These are phyloP conservation scores for Jatropha curcas DNA, from an alignment of 345 rosid species.

Conservation along the genomic window DNA sequence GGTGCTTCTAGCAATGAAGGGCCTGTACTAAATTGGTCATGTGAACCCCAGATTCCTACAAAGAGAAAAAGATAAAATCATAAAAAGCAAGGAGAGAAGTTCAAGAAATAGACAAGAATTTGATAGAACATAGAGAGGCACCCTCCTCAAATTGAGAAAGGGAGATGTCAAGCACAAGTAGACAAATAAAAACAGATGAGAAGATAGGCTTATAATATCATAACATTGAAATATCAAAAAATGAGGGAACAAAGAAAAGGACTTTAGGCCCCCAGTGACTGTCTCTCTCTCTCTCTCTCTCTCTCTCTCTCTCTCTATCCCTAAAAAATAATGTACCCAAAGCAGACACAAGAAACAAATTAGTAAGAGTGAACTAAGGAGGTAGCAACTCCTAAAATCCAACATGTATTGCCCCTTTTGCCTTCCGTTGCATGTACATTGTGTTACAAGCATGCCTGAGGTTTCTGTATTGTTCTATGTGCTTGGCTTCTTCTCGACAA, in stretches of 20 bases:
- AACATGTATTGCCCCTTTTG: constrained; percentile 15
- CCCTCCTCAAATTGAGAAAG: constrained; percentile 24
- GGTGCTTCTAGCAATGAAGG: not conserved
- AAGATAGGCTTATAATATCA: not conserved
- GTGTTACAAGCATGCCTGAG: not conserved
- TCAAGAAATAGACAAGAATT: constrained; percentile 19
- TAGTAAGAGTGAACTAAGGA: constrained; percentile 24
- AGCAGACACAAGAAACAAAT: too few relatives aligned
- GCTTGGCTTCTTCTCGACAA: constrained; percentile 29
- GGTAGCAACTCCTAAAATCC: constrained; percentile 32
- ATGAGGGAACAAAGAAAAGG: constrained; percentile 16
- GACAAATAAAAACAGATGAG: constrained; percentile 36
- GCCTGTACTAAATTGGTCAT: constrained; percentile 11
- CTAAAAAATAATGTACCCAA: too few relatives aligned
- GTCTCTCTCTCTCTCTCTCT: too few relatives aligned
- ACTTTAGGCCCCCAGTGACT: too few relatives aligned
- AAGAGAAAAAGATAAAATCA: constrained; percentile 11
- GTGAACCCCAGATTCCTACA: constrained; percentile 38
- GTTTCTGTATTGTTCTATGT: not conserved
- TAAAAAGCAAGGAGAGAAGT: constrained; percentile 11
- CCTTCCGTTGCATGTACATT: constrained; percentile 13
- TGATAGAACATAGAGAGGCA: constrained; percentile 27
- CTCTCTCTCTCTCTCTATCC: too few relatives aligned
- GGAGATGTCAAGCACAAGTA: constrained; percentile 41
- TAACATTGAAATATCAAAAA: constrained; percentile 25